A percentile compares a stretch with the other conserved stretches of the same genome.
Evolutionary conservation across 495 filamentous ascomycete genomes (phyloP).

Genomic region (Ramalina intermedia): DNA sequence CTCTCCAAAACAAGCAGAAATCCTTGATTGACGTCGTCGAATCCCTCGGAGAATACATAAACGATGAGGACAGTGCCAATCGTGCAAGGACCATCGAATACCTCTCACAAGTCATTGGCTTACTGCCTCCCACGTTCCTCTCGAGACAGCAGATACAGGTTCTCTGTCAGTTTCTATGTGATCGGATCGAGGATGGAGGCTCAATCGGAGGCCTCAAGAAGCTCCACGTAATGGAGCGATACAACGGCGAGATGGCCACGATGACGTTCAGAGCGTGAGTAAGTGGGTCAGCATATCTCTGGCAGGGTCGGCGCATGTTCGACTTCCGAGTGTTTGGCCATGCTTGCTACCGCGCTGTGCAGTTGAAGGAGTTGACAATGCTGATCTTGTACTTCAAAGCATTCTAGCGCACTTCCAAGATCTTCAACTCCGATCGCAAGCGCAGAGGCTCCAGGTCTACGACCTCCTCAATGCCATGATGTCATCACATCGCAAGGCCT

Average conservation of each 20-base stretch:
- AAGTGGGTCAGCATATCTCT: conserved; percentile 9
- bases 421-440: conserved; percentile 47
- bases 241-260: conserved; percentile 32
- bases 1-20: conserved; percentile 44
- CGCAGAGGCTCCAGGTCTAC: conserved; percentile 47
- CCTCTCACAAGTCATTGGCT: conserved; percentile 48
- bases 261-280: conserved; percentile 38
- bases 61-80: conserved; percentile 49
- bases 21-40: conserved; percentile 55
- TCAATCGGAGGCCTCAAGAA: conserved; percentile 34
- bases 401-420: conserved; percentile 38
- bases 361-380: background rate
- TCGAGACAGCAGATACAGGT: conserved; percentile 52
- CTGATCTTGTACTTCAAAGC: conserved; percentile 14
- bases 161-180: conserved; percentile 43
- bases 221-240: conserved; percentile 33
- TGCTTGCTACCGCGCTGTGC: background rate
- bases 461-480: conserved; percentile 51
- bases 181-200: conserved; percentile 47
- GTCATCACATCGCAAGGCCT: conserved; percentile 44
- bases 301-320: background rate
- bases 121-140: conserved; percentile 43
- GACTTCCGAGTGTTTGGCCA: background rate
- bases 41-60: conserved; percentile 54
- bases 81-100: conserved; percentile 55